phyloP scores from a whole-genome alignment of 768 basidiomycete species.

The Gyrodon lividus region DNA sequence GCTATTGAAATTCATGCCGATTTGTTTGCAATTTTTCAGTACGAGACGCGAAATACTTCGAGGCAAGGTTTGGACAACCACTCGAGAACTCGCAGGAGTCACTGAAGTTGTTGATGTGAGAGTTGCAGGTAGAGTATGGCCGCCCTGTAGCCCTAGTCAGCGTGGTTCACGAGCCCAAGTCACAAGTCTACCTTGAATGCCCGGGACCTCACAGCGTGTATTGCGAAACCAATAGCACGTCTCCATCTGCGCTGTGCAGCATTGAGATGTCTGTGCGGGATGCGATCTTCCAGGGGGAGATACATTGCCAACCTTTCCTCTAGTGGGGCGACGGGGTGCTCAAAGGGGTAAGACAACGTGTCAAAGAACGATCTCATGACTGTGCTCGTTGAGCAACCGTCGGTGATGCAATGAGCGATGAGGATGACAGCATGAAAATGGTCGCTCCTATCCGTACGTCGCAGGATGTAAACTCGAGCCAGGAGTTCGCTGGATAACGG shows the following conservation, averaged over 20 bases:
- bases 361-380: slow-evolving; percentile 46
- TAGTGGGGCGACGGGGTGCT: slow-evolving; percentile 21
- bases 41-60: slow-evolving; percentile 31
- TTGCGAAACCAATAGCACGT: slow-evolving; percentile 40
- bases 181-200: slow-evolving; percentile 36
- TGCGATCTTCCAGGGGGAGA: slow-evolving; percentile 38
- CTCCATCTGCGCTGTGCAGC: slow-evolving; percentile 44
- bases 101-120: slow-evolving; percentile 34
- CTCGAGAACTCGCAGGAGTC: slow-evolving; percentile 41
- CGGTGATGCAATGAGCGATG: slow-evolving; percentile 50
- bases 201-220: slow-evolving; percentile 31
- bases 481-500: slow-evolving; percentile 41
- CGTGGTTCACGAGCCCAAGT: too few species aligned
- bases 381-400: slow-evolving; percentile 46
- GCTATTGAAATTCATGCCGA: slow-evolving; percentile 48
- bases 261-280: slow-evolving; percentile 31
- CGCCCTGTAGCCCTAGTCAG: slow-evolving; percentile 45
- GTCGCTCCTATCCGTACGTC: slow-evolving; percentile 36
- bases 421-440: slow-evolving; percentile 44
- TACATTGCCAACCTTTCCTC: slow-evolving; percentile 40
- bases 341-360: slow-evolving; percentile 25
- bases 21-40: slow-evolving; percentile 36
- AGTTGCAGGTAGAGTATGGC: slow-evolving; percentile 49
- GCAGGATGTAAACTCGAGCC: slow-evolving; percentile 42
- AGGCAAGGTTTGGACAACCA: slow-evolving; percentile 24